Conservation (phyloP, 805 yeast species). For the Candida ficus region DNA sequence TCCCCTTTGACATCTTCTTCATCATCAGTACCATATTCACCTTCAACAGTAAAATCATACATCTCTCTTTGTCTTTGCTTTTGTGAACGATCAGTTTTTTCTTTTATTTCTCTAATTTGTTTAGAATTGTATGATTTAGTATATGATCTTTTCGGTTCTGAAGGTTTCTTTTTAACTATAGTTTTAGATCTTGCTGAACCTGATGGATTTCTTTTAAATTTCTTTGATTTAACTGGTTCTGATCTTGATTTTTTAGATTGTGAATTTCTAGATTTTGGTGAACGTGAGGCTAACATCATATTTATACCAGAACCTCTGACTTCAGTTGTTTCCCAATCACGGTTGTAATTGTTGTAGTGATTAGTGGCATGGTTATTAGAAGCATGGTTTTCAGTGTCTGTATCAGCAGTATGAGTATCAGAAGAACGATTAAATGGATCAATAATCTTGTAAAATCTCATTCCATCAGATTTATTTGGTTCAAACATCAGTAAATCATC, state of each 20-base stretch:
- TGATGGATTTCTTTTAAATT: constrained; percentile 4
- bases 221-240: background rate
- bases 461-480: background rate
- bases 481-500: constrained; percentile 6
- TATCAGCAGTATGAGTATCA: too few species aligned
- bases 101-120: background rate
- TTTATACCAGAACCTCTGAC: constrained; percentile 7
- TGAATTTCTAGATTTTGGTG: background rate
- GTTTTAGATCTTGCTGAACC: background rate
- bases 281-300: constrained; percentile 11
- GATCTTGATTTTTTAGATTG: background rate
- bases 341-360: too few species aligned
- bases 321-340: constrained; percentile 10
- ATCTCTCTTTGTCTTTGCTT: background rate
- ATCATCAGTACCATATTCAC: background rate
- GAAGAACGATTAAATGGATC: background rate
- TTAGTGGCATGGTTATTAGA: too few species aligned
- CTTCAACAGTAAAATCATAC: background rate
- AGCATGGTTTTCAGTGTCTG: too few species aligned
- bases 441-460: background rate
- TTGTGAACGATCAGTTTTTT: background rate
- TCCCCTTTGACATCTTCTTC: too few species aligned
- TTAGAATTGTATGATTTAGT: background rate
- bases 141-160: background rate
- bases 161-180: background rate